Evolutionary conservation across 2,329 filamentous ascomycete genomes (phyloP), one percentile per base, ranked within the genome.

Genomic region (Sporothrix luriei): DNA sequence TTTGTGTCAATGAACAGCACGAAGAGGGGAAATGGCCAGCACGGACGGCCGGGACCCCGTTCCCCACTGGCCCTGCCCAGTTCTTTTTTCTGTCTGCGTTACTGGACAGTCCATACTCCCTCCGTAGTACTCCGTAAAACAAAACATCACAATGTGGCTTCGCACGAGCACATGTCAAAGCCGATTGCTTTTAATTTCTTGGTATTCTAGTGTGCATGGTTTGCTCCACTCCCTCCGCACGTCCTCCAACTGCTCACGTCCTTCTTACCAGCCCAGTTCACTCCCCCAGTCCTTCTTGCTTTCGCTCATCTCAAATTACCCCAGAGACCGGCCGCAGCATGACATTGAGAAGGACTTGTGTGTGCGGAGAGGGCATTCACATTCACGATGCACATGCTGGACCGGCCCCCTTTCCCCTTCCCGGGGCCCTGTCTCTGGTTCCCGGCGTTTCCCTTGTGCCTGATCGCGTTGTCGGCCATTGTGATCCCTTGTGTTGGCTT

Each of bases 91-190:
- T 21, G 33, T 33, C 54, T 33, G 29, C 29, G 29, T 6, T 6
- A 33, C 29, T 33, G 29, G 29, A 33, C 29, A 33, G n/a, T n/a
- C n/a, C n/a, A n/a, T n/a, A n/a, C n/a, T n/a, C n/a, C n/a, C n/a
- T n/a, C n/a, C n/a, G n/a, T n/a, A n/a, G n/a, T n/a, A n/a, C n/a
- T n/a, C n/a, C n/a, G n/a, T n/a, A n/a, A n/a, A n/a, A n/a, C n/a
- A n/a, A n/a, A n/a, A n/a, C n/a, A n/a, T n/a, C n/a, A n/a, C n/a
- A n/a, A n/a, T n/a, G n/a, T n/a, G n/a, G n/a, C n/a, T n/a, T n/a
- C n/a, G n/a, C 55, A 26, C 62, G 64, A 54, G 49, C 64, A 66
- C 64, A 66, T 66, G 64, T 46, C 64, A 66, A 66, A 43, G 26
- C 46, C 49, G 21, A 46, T 55, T 33, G 26, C 33, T 13, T 55